Percentiles rank a stretch among this genome's conserved stretches.
Evolutionary conservation across 2,329 filamentous ascomycete species (phyloP).

Genomic region (Claviceps cyperi): DNA sequence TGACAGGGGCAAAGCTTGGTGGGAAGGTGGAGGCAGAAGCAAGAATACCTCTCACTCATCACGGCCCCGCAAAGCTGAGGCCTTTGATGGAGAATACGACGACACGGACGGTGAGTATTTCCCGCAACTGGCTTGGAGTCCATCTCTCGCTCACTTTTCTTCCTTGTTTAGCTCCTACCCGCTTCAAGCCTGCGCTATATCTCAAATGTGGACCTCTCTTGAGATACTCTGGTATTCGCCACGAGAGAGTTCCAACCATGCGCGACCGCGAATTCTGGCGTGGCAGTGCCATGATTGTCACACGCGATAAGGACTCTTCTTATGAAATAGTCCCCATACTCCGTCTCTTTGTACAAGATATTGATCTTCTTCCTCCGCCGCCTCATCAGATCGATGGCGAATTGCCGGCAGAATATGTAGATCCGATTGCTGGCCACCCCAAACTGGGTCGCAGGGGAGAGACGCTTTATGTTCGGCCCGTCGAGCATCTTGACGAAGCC

Average conservation of each 20-base stretch:
- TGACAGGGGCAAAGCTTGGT: conserved; percentile 54
- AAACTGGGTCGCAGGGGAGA: conserved; percentile 76
- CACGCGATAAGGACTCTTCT: conserved; percentile 66
- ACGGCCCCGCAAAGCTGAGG: conserved; percentile 41
- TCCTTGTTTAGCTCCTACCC: conserved; percentile 35
- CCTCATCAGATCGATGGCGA: conserved; percentile 51
- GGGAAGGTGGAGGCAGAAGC: conserved; percentile 47
- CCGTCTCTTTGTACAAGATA: conserved; percentile 73
- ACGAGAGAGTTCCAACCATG: conserved; percentile 34
- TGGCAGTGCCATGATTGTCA: conserved; percentile 92
- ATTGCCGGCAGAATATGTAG: conserved; percentile 68
- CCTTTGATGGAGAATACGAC: conserved; percentile 54
- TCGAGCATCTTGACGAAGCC: conserved; percentile 70
- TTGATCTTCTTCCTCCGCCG: conserved; percentile 67
- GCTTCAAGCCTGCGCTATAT: conserved; percentile 71
- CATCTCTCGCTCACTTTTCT: neutral
- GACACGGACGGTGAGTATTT: conserved; percentile 38
- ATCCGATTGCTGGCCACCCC: conserved; percentile 75
- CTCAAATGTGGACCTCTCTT: conserved; percentile 83
- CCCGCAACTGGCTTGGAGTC: neutral
- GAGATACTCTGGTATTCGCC: conserved; percentile 72
- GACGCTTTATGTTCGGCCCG: conserved; percentile 74
- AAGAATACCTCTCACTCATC: conserved; percentile 31
- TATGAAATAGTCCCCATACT: conserved; percentile 69
- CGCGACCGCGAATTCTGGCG: conserved; percentile 71